phyloP scores from a whole-genome alignment of 1,139 yeast genomes.

The Nadsonia starkeyi-henricii region DNA sequence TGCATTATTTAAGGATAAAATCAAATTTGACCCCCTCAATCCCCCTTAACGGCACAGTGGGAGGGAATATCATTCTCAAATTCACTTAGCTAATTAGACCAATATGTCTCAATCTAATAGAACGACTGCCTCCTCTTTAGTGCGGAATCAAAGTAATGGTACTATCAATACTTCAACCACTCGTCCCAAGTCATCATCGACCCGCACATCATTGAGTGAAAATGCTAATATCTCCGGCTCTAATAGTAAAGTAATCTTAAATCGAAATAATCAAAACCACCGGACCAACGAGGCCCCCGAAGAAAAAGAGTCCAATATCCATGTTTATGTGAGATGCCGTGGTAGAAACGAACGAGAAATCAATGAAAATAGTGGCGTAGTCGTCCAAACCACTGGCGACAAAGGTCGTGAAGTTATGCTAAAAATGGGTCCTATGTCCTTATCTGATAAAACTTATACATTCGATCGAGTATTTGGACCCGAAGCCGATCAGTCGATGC shows the following conservation, averaged over 20 bases:
- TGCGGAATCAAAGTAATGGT: too few species aligned
- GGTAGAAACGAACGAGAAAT: slow-evolving; percentile 66
- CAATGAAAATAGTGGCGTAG: slow-evolving; percentile 55
- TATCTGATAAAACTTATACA: slow-evolving; percentile 34
- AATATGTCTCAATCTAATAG: too few species aligned
- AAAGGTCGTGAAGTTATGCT: slow-evolving; percentile 18
- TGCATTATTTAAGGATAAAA: too few species aligned
- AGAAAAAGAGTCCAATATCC: slow-evolving; percentile 35
- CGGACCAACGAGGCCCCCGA: not conserved
- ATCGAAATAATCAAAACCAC: not conserved
- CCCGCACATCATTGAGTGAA: too few species aligned
- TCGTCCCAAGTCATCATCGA: too few species aligned
- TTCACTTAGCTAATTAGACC: too few species aligned
- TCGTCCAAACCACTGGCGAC: slow-evolving; percentile 30
- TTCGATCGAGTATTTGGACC: slow-evolving; percentile 63
- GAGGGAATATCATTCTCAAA: too few species aligned
- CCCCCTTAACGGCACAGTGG: too few species aligned
- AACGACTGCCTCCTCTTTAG: too few species aligned
- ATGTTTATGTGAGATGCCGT: slow-evolving; percentile 81
- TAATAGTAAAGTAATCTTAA: not conserved
- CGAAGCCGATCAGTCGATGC: slow-evolving; percentile 46
- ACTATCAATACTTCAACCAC: too few species aligned
- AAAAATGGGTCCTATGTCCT: slow-evolving; percentile 18
- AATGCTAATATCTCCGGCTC: not conserved
- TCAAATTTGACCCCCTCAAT: too few species aligned